These are phyloP conservation scores for Fusarium concolor DNA, from an alignment of 2,329 filamentous ascomycete genomes.

Conservation along the genomic window DNA sequence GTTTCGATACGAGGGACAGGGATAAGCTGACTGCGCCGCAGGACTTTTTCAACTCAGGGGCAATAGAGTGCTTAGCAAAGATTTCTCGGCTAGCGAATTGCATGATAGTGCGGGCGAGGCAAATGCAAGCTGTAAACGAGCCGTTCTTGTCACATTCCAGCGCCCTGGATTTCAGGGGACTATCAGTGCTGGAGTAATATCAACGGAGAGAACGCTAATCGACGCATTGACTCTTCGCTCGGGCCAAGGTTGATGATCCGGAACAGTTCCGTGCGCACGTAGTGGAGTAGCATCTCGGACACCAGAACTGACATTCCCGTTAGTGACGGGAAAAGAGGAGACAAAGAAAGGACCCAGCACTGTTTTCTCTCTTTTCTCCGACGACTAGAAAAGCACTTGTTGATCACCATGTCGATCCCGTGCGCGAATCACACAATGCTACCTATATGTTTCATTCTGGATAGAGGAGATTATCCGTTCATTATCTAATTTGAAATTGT, in stretches of 20 bases:
- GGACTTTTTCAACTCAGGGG: neutral
- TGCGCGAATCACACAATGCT: constrained; percentile 5
- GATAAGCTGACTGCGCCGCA: constrained; percentile 6
- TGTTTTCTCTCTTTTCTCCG: neutral
- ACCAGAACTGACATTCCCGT: constrained; percentile 1
- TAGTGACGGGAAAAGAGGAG: neutral
- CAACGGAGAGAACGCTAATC: neutral
- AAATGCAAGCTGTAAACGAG: neutral
- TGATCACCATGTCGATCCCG: neutral
- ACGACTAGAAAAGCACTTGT: neutral
- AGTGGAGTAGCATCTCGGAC: constrained; percentile 2
- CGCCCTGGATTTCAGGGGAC: neutral
- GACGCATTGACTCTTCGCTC: neutral
- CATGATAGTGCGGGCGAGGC: neutral
- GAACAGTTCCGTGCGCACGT: constrained; percentile 9
- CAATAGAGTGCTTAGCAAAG: neutral
- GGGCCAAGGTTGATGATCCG: constrained; percentile 11
- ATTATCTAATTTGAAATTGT: neutral
- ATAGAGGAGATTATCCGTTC: neutral
- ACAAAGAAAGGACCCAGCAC: too few relatives aligned
- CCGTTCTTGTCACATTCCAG: neutral
- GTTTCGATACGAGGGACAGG: constrained; percentile 20
- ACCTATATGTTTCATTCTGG: neutral
- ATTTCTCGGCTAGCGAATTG: neutral
- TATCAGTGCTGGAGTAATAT: neutral